phyloP scores from a whole-genome alignment of 495 filamentous ascomycete genomes.

The Aspergillus biplanus region DNA sequence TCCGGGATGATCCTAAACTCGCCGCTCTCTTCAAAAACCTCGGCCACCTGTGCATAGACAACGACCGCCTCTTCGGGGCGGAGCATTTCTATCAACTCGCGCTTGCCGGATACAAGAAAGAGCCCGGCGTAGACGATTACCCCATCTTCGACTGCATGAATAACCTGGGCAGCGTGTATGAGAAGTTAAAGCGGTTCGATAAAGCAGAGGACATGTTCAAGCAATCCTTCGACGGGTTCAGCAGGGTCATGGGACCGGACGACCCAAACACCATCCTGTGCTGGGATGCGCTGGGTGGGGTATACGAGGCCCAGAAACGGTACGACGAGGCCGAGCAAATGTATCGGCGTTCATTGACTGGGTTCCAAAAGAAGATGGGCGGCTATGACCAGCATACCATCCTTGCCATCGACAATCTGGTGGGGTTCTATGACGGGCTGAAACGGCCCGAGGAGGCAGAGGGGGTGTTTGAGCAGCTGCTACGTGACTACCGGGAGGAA shows the following conservation, averaged over 20 bases:
- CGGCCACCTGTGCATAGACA: neutral
- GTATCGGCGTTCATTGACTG: neutral
- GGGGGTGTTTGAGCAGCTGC: neutral
- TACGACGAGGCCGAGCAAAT: neutral
- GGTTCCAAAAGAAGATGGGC: neutral
- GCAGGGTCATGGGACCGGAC: neutral
- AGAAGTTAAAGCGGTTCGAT: neutral
- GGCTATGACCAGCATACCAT: neutral
- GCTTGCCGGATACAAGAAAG: neutral
- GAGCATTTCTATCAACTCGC: neutral
- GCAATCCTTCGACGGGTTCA: neutral
- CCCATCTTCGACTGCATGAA: neutral
- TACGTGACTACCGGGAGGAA: neutral
- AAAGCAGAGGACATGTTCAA: slow-evolving; percentile 1
- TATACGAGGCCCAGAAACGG: neutral
- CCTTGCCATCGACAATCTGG: neutral
- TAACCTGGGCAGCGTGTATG: neutral
- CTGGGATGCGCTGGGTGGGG: neutral
- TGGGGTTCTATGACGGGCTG: neutral
- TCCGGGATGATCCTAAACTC: neutral
- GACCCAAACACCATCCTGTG: neutral
- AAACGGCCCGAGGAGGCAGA: neutral
- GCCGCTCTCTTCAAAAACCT: neutral
- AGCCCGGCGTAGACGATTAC: neutral
- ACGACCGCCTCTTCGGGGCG: neutral